Conservation (phyloP, 371 early-diverging fungal genomes). For the Mortierella sp. region DNA sequence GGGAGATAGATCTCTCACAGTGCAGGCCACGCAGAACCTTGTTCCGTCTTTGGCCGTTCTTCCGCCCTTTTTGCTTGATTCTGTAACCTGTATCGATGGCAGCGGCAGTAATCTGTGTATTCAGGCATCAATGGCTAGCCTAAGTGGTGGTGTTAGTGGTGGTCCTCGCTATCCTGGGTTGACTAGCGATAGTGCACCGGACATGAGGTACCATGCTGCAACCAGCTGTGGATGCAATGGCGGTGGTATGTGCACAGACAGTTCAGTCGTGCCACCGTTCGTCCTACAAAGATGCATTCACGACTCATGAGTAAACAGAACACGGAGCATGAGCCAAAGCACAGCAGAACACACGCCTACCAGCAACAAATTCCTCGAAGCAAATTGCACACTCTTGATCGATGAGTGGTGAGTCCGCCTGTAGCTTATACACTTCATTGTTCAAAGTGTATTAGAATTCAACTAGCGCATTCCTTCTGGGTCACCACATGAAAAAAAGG, state of each 20-base stretch:
- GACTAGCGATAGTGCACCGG: slow-evolving; percentile 74
- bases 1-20: no score
- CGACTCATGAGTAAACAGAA: background rate
- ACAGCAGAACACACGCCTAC: slow-evolving; percentile 45
- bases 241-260: slow-evolving; percentile 91
- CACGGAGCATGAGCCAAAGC: background rate
- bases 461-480: background rate
- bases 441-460: slow-evolving; percentile 1
- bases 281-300: slow-evolving; percentile 50
- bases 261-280: slow-evolving; percentile 82
- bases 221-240: slow-evolving; percentile 80
- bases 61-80: background rate
- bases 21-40: no score
- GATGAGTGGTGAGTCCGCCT: slow-evolving; percentile 66
- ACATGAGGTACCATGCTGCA: slow-evolving; percentile 74
- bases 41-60: background rate
- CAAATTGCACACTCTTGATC: slow-evolving; percentile 91
- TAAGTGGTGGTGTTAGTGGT: background rate
- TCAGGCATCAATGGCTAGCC: background rate
- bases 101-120: background rate
- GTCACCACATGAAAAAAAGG: background rate
- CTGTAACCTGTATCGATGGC: background rate
- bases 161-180: background rate
- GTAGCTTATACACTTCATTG: slow-evolving; percentile 64
- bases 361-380: slow-evolving; percentile 86